These are phyloP conservation scores for Cyclanthera cordifolia DNA, from an alignment of 306 rosid species.

Conservation along the genomic window DNA sequence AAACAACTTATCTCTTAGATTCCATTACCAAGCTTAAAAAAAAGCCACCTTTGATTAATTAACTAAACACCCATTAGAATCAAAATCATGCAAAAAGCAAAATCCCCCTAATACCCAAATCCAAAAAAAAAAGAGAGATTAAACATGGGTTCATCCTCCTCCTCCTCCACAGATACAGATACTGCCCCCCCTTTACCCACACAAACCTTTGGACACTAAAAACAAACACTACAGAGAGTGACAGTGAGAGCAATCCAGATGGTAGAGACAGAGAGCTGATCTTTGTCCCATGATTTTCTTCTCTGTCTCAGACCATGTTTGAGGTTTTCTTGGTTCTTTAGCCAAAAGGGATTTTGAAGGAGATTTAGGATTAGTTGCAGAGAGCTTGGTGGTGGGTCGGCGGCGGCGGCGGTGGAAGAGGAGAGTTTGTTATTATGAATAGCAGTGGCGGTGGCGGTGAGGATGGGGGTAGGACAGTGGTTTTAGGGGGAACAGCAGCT, in stretches of 20 bases:
- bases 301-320: conserved; percentile 20
- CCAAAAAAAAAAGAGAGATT: conserved; percentile 19
- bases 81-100: neutral
- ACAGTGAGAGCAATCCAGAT: conserved; percentile 20
- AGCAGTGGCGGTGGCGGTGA: conserved; percentile 18
- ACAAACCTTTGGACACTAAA: conserved; percentile 19
- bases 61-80: neutral
- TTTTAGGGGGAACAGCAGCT: neutral
- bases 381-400: neutral
- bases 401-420: conserved; percentile 13
- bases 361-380: too few relatives aligned
- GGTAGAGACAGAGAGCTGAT: conserved; percentile 21
- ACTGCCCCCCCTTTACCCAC: conserved; percentile 27
- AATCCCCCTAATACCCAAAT: conserved; percentile 1
- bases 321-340: conserved; percentile 11
- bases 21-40: too few relatives aligned
- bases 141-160: conserved; percentile 19
- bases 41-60: neutral
- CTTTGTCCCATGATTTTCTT: conserved; percentile 19
- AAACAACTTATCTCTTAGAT: too few relatives aligned
- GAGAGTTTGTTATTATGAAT: conserved; percentile 13
- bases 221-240: conserved; percentile 17
- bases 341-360: neutral
- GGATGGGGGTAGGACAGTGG: conserved; percentile 13
- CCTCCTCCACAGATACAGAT: conserved; percentile 18